Evolutionary conservation across 208 protist species (phyloP).

Genomic region (Wallacemonas sp.): DNA sequence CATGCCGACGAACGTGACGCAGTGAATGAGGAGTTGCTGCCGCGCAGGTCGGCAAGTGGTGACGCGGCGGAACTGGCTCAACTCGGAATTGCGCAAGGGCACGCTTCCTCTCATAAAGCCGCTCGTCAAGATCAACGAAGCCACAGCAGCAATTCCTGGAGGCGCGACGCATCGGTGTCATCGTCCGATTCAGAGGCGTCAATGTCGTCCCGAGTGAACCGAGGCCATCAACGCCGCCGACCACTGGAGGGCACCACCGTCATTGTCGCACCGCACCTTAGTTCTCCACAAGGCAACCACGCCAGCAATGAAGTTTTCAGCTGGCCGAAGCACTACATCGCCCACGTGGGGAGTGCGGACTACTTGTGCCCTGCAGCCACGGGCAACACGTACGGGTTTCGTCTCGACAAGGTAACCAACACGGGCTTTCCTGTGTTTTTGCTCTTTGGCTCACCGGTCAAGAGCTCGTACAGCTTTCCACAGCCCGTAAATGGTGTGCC

Average conservation of each 20-base stretch:
- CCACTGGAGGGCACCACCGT: slow-evolving; percentile 29
- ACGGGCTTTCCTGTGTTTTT: slow-evolving; percentile 71
- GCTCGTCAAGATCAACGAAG: neutral
- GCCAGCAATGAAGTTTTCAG: slow-evolving; percentile 62
- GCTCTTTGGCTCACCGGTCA: slow-evolving; percentile 47
- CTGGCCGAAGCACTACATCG: slow-evolving; percentile 63
- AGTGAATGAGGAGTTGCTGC: too few relatives aligned
- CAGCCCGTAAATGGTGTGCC: slow-evolving; percentile 31
- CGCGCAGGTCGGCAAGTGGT: neutral
- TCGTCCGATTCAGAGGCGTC: neutral
- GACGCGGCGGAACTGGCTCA: neutral
- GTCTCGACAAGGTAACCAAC: slow-evolving; percentile 63
- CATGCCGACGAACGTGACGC: neutral
- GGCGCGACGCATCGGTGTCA: neutral
- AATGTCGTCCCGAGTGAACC: neutral
- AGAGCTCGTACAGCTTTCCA: slow-evolving; percentile 33
- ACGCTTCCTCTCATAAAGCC: neutral
- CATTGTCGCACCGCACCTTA: slow-evolving; percentile 31
- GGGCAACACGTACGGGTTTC: slow-evolving; percentile 67
- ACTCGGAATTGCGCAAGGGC: neutral
- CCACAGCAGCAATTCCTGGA: neutral
- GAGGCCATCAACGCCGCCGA: neutral
- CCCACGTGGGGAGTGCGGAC: slow-evolving; percentile 62
- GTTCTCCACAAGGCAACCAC: slow-evolving; percentile 25
- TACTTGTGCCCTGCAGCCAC: slow-evolving; percentile 48